These are phyloP conservation scores for Xylariaceae sp. DNA, from an alignment of 2,329 filamentous ascomycete species.

Conservation along the genomic window DNA sequence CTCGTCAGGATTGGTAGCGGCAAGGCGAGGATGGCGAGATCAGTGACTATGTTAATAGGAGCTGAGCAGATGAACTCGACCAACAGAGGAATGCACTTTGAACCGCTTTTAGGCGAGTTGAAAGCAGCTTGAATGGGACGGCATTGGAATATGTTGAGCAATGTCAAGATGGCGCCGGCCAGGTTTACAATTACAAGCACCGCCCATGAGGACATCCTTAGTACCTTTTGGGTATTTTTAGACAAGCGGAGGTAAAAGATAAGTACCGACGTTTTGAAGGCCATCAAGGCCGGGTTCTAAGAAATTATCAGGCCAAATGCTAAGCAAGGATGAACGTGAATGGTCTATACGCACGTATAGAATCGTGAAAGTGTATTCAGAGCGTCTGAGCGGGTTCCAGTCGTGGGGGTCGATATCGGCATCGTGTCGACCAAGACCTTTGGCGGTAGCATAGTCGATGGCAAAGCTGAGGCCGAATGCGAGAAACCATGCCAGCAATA, in stretches of 20 bases:
- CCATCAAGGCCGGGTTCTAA: constrained; percentile 83
- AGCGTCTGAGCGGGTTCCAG: constrained; percentile 48
- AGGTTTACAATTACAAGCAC: constrained; percentile 73
- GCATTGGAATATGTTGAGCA: constrained; percentile 87
- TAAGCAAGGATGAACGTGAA: neutral
- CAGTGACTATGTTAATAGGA: constrained; percentile 87
- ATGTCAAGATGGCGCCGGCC: constrained; percentile 71
- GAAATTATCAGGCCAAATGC: constrained; percentile 16
- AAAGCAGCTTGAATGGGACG: constrained; percentile 68
- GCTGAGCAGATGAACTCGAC: constrained; percentile 68
- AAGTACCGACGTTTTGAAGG: constrained; percentile 86
- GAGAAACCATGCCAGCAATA: constrained; percentile 71
- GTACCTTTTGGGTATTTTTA: constrained; percentile 67
- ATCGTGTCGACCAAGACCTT: constrained; percentile 66
- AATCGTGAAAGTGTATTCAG: constrained; percentile 61
- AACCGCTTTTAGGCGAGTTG: constrained; percentile 34
- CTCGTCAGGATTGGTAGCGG: constrained; percentile 83
- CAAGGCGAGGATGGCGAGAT: constrained; percentile 78
- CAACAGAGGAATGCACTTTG: constrained; percentile 51
- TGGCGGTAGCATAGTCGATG: constrained; percentile 58
- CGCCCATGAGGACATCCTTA: constrained; percentile 75
- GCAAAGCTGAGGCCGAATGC: constrained; percentile 62
- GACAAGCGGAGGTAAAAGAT: constrained; percentile 84
- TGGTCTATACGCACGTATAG: constrained; percentile 46
- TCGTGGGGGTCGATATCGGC: constrained; percentile 49